Evolutionary conservation across 2,329 filamentous ascomycete genomes (phyloP).

Genomic region (Aureobasidium sp.): DNA sequence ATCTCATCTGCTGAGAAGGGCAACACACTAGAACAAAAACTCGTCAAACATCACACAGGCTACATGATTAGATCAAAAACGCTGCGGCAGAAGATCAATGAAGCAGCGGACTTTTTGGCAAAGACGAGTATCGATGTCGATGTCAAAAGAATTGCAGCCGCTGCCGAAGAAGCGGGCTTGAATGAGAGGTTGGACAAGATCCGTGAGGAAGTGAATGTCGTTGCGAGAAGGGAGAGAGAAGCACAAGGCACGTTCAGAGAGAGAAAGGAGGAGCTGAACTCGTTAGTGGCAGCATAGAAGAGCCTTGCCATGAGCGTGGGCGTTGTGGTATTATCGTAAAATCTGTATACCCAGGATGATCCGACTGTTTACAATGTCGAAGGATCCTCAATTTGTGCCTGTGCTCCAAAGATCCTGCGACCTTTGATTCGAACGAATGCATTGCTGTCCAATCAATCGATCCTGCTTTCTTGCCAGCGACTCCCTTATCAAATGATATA

Average conservation of each 20-base stretch:
- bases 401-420: no score
- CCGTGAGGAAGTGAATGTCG: slow-evolving; percentile 74
- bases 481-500: not conserved
- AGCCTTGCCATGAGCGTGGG: not conserved
- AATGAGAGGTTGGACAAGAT: slow-evolving; percentile 63
- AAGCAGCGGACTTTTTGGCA: slow-evolving; percentile 66
- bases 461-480: not conserved
- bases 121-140: slow-evolving; percentile 66
- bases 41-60: slow-evolving; percentile 78
- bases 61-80: slow-evolving; percentile 82
- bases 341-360: not conserved
- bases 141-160: slow-evolving; percentile 66
- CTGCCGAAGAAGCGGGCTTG: slow-evolving; percentile 73
- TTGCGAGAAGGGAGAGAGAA: slow-evolving; percentile 77
- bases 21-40: slow-evolving; percentile 88
- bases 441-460: not conserved
- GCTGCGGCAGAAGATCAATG: slow-evolving; percentile 69
- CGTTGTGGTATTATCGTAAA: not conserved
- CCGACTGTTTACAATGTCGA: no score
- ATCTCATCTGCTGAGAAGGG: slow-evolving; percentile 68
- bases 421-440: not conserved
- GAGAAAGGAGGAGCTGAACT: slow-evolving; percentile 69
- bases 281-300: slow-evolving; percentile 35
- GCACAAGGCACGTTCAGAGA: slow-evolving; percentile 79
- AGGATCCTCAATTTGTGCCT: no score